Base-by-base conservation (phyloP, 768 basidiomycete genomes). In the Trametes gibbosa region DNA sequence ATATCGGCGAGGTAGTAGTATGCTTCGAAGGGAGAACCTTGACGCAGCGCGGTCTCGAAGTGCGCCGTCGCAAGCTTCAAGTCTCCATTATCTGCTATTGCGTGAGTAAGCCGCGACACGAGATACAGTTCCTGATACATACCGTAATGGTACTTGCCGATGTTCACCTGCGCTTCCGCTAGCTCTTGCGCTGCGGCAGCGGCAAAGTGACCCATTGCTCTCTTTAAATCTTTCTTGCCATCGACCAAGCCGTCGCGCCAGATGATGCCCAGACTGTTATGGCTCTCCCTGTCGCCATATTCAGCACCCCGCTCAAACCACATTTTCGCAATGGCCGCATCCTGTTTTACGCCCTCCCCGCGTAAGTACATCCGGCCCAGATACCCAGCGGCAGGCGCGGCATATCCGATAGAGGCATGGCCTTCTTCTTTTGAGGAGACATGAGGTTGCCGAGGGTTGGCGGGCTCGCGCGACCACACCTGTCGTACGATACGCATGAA, bases 281-380 rank as follows among this genome's bases (percentile, higher is more conserved):
- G 85, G 63, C 87, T 89, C 72, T 98, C 96, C 58, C 87, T 82
- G 66, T 99, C 96, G 24, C 85, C 87, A 67, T 86, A 82, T 42
- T 83, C 82, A 13, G 80, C 84, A 1, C 92, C 96, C 52, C 97
- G 81, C 65, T 94, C 91, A 65, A 95, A 95, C 97, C 97, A 99
- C 77, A 95, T 82, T 76, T 86, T 92, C 9, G 93, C 95, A 62
- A 83, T 72, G 25, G 79, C 77, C 19, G 82, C 80, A 71, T 98
- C 91, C 59, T 79, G 78, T 65, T 87, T 88, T 23, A 92, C 85
- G 7, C 95, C 96, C 70, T 98, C 97, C 0, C 97, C 96, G 37
- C 97, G 80, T 32, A 99, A 72, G 65, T 89, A 90, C 95, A 99
- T 98, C 57, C 93, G 83, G 0, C 96, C 97, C 7, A 98, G 72